Conservation (phyloP, 73 alveolate species). For the Tetrahymena borealis region DNA sequence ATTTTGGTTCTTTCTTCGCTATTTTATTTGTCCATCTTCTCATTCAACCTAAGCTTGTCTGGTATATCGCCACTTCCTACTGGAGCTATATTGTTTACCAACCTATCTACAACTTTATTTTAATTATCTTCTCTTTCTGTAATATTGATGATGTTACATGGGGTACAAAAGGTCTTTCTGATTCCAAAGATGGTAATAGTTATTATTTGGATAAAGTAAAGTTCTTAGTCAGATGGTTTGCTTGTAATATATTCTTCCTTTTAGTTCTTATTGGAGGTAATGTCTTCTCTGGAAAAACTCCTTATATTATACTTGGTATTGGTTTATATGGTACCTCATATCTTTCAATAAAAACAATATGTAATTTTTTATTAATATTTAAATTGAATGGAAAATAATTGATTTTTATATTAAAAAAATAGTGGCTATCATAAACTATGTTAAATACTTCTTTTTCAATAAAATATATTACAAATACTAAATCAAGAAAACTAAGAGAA, state of each 20-base stretch:
- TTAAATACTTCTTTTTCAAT: not conserved
- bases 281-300: not conserved
- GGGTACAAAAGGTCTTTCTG: not conserved
- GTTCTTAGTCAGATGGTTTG: not conserved
- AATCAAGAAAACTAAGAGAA: not conserved
- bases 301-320: not conserved
- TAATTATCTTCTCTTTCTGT: not conserved
- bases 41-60: not conserved
- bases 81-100: not conserved
- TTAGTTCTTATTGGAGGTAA: not conserved
- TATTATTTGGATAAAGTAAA: not conserved
- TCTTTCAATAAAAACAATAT: not conserved
- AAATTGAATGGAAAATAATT: not conserved
- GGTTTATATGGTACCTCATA: not conserved
- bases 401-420: not conserved
- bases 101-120: not conserved
- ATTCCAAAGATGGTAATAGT: not conserved
- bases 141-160: not conserved
- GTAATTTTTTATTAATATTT: not conserved
- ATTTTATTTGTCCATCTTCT: not conserved
- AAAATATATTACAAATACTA: not conserved
- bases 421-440: not conserved
- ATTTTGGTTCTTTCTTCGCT: not conserved
- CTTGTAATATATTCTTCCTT: not conserved
- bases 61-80: not conserved